Base-by-base conservation (phyloP, 2,329 filamentous ascomycete genomes). In the Hymenoscyphus albidus region DNA sequence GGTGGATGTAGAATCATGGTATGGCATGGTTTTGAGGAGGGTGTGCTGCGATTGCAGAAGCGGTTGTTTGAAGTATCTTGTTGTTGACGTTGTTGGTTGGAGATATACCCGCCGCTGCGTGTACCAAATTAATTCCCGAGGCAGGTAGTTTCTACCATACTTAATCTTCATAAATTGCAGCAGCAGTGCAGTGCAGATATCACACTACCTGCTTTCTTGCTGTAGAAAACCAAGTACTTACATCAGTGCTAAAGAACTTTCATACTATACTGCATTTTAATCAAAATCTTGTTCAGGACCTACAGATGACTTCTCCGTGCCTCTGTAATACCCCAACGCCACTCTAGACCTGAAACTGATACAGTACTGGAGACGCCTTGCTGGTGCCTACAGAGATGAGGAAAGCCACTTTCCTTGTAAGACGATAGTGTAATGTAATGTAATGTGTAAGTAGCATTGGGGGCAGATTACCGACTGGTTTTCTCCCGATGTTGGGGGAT, bases 291-390 rank as follows among this genome's bases (percentile, higher is more conserved):
- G 48, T 54, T 54, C 22, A 27, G 1, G 3, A 27, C 27, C 35
- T 35, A 35, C 35, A 27, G 18, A 27, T 54, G 48, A 35, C 6
- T 27, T 27, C 48, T 13, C 48, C 13, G 48, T 54, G 48, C 48
- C 48, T 54, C 48, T 27, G 48, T 54, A 54, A 54, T 54, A 27
- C 48, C 44, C 10, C 18, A 54, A 54, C 48, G 48, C 48, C 48
- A 54, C 48, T 54, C 9, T 27, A 13, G n/a, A 12, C 18, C 22
- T 54, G 48, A 54, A 54, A 54, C 48, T 22, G 48, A 54, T 27
- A 54, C 27, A 27, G 27, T 3, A 27, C 48, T 54, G 12, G 48
- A 54, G 48, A n/a, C 48, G 48, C 48, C 22, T 27, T 27, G 18
- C 18, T 22, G 18, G 18, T 22, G 48, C 18, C 22, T 12, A 54